These are phyloP conservation scores for Hanseniaspora jakobsenii DNA, from an alignment of 805 yeast species.

Conservation along the genomic window DNA sequence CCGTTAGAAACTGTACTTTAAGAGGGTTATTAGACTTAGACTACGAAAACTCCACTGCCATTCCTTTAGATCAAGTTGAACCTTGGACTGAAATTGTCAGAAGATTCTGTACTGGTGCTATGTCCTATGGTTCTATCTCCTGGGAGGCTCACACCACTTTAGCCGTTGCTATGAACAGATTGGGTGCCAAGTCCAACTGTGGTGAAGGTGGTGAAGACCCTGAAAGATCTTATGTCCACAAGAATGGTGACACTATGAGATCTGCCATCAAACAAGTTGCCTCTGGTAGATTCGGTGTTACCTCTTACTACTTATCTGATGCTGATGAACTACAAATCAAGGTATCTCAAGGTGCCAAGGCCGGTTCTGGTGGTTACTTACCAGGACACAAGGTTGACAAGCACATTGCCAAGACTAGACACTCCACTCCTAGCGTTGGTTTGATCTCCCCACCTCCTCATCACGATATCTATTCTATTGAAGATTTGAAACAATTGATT, in stretches of 20 bases:
- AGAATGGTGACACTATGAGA: conserved; percentile 94
- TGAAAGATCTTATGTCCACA: conserved; percentile 67
- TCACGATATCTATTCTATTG: conserved; percentile 95
- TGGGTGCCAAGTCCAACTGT: conserved; percentile 95
- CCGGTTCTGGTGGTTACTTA: conserved; percentile 99
- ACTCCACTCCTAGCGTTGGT: conserved; percentile 94
- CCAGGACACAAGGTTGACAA: conserved; percentile 88
- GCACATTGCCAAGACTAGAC: conserved; percentile 86
- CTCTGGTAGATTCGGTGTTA: conserved; percentile 95
- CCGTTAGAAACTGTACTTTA: conserved; percentile 81
- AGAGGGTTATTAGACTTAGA: conserved; percentile 92
- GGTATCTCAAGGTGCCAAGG: conserved; percentile 99
- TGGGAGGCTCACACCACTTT: conserved; percentile 97
- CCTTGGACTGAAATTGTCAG: conserved; percentile 99
- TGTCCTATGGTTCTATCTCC: conserved; percentile 97
- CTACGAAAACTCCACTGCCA: conserved; percentile 53
- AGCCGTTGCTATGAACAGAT: conserved; percentile 96
- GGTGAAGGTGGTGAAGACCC: conserved; percentile 99
- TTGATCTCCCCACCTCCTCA: conserved; percentile 97
- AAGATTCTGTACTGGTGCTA: conserved; percentile 97
- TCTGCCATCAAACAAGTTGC: conserved; percentile 98
- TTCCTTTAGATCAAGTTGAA: conserved; percentile 94
- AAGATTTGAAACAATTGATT: conserved; percentile 90
- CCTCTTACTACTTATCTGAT: conserved; percentile 85
- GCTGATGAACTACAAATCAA: conserved; percentile 96